These are phyloP conservation scores for Gremmenia infestans DNA, from an alignment of 2,329 filamentous ascomycete species.

Conservation along the genomic window DNA sequence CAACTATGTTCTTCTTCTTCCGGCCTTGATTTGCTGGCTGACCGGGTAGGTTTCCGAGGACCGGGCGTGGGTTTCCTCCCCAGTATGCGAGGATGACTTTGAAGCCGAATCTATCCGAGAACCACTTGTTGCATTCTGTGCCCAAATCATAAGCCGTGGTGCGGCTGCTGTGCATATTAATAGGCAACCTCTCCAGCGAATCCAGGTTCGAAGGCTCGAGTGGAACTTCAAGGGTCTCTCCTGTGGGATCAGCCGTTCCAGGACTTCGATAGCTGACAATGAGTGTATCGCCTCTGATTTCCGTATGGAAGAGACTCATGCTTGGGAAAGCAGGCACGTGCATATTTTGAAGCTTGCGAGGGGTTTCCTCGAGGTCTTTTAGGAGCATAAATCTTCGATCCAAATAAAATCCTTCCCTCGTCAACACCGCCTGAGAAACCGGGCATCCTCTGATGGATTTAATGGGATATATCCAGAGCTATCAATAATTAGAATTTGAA, in stretches of 20 bases:
- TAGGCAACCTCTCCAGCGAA: conserved; percentile 41
- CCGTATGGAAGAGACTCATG: conserved; percentile 60
- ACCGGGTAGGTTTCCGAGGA: conserved; percentile 46
- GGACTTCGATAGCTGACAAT: conserved; percentile 36
- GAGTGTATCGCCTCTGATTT: conserved; percentile 41
- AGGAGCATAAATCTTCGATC: conserved; percentile 70
- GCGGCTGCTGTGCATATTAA: conserved; percentile 56
- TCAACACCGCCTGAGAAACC: conserved; percentile 49
- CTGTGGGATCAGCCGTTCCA: not conserved
- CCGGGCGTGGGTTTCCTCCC: conserved; percentile 52
- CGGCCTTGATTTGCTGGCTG: conserved; percentile 16
- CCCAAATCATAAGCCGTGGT: conserved; percentile 61
- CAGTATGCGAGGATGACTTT: conserved; percentile 58
- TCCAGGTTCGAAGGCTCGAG: conserved; percentile 45
- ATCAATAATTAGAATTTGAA: not conserved
- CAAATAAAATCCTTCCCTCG: conserved; percentile 56
- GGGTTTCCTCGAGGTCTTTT: conserved; percentile 38
- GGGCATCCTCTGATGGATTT: conserved; percentile 63
- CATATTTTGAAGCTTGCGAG: conserved; percentile 48
- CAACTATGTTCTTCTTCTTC: conserved; percentile 6
- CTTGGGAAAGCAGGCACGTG: conserved; percentile 53
- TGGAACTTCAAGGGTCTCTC: conserved; percentile 46
- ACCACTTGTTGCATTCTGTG: conserved; percentile 56
- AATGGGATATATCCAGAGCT: conserved; percentile 70
- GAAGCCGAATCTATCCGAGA: conserved; percentile 61